phyloP scores from a whole-genome alignment of 208 protist species.

The Wallacemonas collosoma region DNA sequence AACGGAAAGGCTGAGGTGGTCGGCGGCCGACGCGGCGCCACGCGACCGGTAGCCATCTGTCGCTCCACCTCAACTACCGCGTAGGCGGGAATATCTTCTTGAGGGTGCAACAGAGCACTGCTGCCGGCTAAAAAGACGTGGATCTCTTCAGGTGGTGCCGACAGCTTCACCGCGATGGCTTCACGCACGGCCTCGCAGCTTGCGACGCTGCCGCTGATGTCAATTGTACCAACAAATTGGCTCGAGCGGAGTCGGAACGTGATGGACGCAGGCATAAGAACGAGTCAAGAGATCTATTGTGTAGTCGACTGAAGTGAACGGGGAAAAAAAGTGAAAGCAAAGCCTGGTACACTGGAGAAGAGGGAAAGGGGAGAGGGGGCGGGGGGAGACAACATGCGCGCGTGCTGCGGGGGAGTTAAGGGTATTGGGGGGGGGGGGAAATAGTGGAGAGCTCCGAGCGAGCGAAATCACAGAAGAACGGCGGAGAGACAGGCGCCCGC shows the following conservation, averaged over 20 bases:
- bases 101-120: slow-evolving; percentile 70
- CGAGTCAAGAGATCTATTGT: too few species aligned
- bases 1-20: slow-evolving; percentile 21
- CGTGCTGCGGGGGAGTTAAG: too few species aligned
- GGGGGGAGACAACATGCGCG: too few species aligned
- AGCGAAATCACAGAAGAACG: too few species aligned
- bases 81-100: slow-evolving; percentile 79
- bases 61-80: slow-evolving; percentile 80
- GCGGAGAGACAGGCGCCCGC: too few species aligned
- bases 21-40: slow-evolving; percentile 16
- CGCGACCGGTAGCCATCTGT: slow-evolving; percentile 40
- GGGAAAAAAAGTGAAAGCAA: too few species aligned
- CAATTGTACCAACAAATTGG: slow-evolving; percentile 79
- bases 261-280: slow-evolving; percentile 54
- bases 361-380: too few species aligned
- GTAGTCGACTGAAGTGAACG: too few species aligned
- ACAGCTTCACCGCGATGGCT: slow-evolving; percentile 69
- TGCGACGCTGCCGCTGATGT: slow-evolving; percentile 67
- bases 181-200: slow-evolving; percentile 71
- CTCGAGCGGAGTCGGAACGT: slow-evolving; percentile 81
- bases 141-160: slow-evolving; percentile 72
- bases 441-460: too few species aligned
- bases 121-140: slow-evolving; percentile 74
- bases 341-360: too few species aligned
- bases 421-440: too few species aligned